Base-by-base conservation (phyloP, 2,329 filamentous ascomycete species). In the Penicillium paneum region DNA sequence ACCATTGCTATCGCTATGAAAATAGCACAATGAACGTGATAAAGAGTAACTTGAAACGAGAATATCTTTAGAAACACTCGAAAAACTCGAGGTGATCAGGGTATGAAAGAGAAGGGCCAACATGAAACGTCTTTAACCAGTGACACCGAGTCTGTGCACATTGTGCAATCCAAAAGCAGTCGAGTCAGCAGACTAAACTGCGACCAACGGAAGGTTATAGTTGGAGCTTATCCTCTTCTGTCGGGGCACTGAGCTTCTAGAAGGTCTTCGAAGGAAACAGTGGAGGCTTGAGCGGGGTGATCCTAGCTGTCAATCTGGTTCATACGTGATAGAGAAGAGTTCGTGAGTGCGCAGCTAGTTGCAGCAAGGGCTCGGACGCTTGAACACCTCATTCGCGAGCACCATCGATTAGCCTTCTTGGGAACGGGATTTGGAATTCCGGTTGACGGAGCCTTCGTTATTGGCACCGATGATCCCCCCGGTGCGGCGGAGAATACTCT, bases 51-150 rank as follows among this genome's bases (percentile, higher is more conserved):
- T 21, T 57, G 54, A 54, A 56, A 59, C 44, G 39, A 45, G 10
- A 40, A 49, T 60, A 61, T 60, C 48, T 54, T 58, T 59, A 58
- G 60, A 48, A 53, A 34, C 46, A 41, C 19, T 17, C 21, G 35
- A 41, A 49, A 49, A 36, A 34, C 36, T 13, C 13, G 11, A 42
- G 47, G 45, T 6, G 12, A 57, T 55, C 44, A 50, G 34, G 43
- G 19, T 41, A n/a, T 36, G 43, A 49, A 50, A 50, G 45, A 39
- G n/a, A 31, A 29, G 31, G n/a, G 10, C n/a, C 39, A 8, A 24
- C 3, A 42, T 50, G 51, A 55, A 47, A 50, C 44, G 21, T 8
- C 52, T 51, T 59, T 49, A 35, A 38, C 38, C 19, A 53, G 28
- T 45, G 42, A 54, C 48, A 54, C 50, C 11, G 36, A 1, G 48